A percentile compares a stretch with the other conserved stretches of the same genome.
Evolutionary conservation across 768 basidiomycete genomes (phyloP).

Genomic region (Boletus tylopilopsis): DNA sequence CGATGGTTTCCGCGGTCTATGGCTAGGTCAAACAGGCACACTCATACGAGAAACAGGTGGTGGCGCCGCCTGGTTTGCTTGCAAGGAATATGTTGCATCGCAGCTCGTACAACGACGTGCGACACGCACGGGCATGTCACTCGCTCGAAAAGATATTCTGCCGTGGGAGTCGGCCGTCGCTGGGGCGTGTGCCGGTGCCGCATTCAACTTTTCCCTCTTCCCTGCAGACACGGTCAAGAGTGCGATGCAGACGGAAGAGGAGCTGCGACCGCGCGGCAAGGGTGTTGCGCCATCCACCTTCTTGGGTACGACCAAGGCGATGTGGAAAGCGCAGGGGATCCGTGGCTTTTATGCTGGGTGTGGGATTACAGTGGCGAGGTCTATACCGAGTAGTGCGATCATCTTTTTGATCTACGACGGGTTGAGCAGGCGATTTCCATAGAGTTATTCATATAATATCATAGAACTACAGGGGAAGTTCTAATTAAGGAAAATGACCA

Average conservation of each 20-base stretch:
- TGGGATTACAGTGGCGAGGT: constrained; percentile 82
- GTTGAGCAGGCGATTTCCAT: constrained; percentile 51
- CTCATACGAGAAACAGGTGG: constrained; percentile 93
- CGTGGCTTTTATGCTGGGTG: constrained; percentile 89
- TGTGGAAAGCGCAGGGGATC: constrained; percentile 75
- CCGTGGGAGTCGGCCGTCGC: constrained; percentile 83
- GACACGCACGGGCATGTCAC: constrained; percentile 18
- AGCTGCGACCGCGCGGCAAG: constrained; percentile 57
- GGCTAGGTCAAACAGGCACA: constrained; percentile 94
- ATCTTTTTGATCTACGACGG: constrained; percentile 93
- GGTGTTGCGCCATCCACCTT: constrained; percentile 39
- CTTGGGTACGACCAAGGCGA: constrained; percentile 55
- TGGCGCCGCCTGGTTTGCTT: constrained; percentile 84
- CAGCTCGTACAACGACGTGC: constrained; percentile 53
- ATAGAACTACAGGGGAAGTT: not conserved
- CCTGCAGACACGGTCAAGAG: constrained; percentile 96
- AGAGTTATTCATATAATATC: constrained; percentile 39
- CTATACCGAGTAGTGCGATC: constrained; percentile 86
- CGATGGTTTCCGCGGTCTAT: constrained; percentile 81
- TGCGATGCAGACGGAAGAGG: constrained; percentile 91
- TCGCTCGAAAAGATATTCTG: constrained; percentile 46
- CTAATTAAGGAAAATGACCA: not conserved
- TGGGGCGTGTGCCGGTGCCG: constrained; percentile 82
- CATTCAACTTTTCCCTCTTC: constrained; percentile 86
- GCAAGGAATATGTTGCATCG: constrained; percentile 74